These are phyloP conservation scores for Metschnikowia peoriensis DNA, from an alignment of 805 yeast genomes.

Conservation along the genomic window DNA sequence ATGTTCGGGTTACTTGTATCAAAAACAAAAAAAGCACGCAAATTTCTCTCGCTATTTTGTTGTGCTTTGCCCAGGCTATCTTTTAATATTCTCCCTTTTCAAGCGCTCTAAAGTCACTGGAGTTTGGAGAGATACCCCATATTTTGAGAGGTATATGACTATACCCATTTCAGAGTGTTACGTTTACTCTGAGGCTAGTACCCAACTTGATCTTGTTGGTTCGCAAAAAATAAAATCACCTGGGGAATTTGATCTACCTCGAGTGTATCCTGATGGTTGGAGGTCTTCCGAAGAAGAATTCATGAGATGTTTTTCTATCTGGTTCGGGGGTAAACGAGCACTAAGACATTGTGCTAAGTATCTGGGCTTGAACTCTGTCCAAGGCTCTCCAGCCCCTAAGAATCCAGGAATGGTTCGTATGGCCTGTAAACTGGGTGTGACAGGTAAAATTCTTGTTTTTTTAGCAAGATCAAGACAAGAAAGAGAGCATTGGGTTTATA, in stretches of 20 bases:
- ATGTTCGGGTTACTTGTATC: slow-evolving; percentile 64
- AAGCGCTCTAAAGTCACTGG: slow-evolving; percentile 47
- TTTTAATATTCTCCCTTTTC: slow-evolving; percentile 55
- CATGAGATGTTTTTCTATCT: slow-evolving; percentile 75
- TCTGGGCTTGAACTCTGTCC: neutral
- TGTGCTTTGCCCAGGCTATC: slow-evolving; percentile 66
- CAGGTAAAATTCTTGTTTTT: slow-evolving; percentile 69
- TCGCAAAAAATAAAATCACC: slow-evolving; percentile 47
- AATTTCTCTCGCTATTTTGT: slow-evolving; percentile 61
- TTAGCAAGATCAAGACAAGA: slow-evolving; percentile 81
- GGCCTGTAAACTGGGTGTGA: slow-evolving; percentile 57
- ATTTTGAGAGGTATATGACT: slow-evolving; percentile 52
- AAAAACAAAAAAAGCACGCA: slow-evolving; percentile 67
- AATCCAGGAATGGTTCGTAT: slow-evolving; percentile 46
- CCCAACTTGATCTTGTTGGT: slow-evolving; percentile 54
- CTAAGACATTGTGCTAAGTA: slow-evolving; percentile 5
- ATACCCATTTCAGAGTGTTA: slow-evolving; percentile 69
- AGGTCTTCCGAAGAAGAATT: slow-evolving; percentile 72
- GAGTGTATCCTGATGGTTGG: slow-evolving; percentile 83
- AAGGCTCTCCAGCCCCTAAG: slow-evolving; percentile 17
- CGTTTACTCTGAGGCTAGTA: slow-evolving; percentile 66
- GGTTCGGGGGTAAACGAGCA: slow-evolving; percentile 65
- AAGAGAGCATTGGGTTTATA: slow-evolving; percentile 76
- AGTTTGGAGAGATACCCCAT: slow-evolving; percentile 44
- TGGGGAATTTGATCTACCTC: slow-evolving; percentile 60